Conservation (phyloP, 768 basidiomycete genomes). For the Hortiboletus flavorubellus region DNA sequence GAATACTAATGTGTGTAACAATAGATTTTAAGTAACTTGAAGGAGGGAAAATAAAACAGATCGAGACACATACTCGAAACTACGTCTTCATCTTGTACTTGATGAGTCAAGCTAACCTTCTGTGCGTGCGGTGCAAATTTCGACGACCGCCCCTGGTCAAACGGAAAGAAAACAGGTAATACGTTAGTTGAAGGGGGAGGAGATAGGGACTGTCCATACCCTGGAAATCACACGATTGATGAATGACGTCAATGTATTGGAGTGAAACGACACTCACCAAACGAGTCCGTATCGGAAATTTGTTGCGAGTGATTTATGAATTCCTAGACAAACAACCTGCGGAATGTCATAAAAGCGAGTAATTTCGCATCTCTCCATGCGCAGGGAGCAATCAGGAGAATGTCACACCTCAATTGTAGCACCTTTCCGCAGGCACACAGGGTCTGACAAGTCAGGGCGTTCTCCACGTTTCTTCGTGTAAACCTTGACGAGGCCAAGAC, state of each 20-base stretch:
- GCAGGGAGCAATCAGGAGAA: neutral
- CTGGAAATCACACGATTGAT: slow-evolving; percentile 13
- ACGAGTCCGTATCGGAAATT: slow-evolving; percentile 96
- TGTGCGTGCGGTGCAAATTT: slow-evolving; percentile 94
- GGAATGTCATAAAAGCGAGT: neutral
- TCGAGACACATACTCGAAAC: slow-evolving; percentile 67
- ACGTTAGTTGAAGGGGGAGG: neutral
- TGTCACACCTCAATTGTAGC: slow-evolving; percentile 81
- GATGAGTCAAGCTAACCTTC: slow-evolving; percentile 84
- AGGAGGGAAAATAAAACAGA: neutral
- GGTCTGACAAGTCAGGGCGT: slow-evolving; percentile 88
- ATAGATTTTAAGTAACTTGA: neutral
- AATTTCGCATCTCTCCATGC: neutral
- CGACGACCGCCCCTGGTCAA: slow-evolving; percentile 78
- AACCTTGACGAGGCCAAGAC: slow-evolving; percentile 80
- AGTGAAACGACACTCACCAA: slow-evolving; percentile 53
- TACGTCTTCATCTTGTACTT: slow-evolving; percentile 84
- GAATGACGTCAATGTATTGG: neutral
- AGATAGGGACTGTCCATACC: slow-evolving; percentile 17
- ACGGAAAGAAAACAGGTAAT: neutral
- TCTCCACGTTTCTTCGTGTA: slow-evolving; percentile 98
- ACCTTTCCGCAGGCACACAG: slow-evolving; percentile 85
- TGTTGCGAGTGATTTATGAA: slow-evolving; percentile 82
- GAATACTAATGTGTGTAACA: slow-evolving; percentile 22
- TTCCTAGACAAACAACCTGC: slow-evolving; percentile 86